Base-by-base conservation (phyloP, 345 rosid genomes). In the Sisymbrium irio region DNA sequence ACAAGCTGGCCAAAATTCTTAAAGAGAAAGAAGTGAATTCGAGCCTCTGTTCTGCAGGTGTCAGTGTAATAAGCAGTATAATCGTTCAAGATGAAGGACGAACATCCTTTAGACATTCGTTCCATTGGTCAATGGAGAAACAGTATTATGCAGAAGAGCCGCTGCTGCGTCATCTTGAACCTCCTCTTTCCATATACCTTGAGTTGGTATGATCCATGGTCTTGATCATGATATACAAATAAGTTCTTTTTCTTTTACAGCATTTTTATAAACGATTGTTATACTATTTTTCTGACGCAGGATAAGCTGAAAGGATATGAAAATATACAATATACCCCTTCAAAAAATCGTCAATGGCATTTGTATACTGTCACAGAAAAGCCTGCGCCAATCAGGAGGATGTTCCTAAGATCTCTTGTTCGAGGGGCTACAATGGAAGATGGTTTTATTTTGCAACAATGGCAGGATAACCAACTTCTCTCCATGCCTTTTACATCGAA, bases 51-150 rank as follows among this genome's bases (percentile, higher is more conserved):
- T 74, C 84, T 66, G 88, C 95, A 40, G 98, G 97, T 61, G 97
- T 94, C 54, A 83, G 87, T 72, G 97, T 94, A 64, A 85, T 94
- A 56, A 91, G 96, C 78, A 91, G 96, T 80, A 91, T 94, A 81
- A 91, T 94, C 73, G 97, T 89, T 74, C 85, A 95, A 81, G 98
- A 94, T 69, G 98, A 94, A 85, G 98, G 97, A 14, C 84, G 96
- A 58, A 85, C 95, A 47, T 97, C 98, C 36, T 87, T 94, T 89
- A 86, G 98, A 76, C 98, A 94, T 77, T 87, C 97, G 42, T 91
- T 94, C 79, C 96, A 91, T 75, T 94, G 97, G 97, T 86, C 92
- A 8, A 70, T 67, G 15, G 95, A 91, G 74, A 91, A 94, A 79
- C 81, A 73, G 55, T 79, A 83, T 79, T 94, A 85, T 50, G 95